These are phyloP conservation scores for Hondaea fermentalgiana DNA, from an alignment of 108 stramenopile genomes.

Conservation along the genomic window DNA sequence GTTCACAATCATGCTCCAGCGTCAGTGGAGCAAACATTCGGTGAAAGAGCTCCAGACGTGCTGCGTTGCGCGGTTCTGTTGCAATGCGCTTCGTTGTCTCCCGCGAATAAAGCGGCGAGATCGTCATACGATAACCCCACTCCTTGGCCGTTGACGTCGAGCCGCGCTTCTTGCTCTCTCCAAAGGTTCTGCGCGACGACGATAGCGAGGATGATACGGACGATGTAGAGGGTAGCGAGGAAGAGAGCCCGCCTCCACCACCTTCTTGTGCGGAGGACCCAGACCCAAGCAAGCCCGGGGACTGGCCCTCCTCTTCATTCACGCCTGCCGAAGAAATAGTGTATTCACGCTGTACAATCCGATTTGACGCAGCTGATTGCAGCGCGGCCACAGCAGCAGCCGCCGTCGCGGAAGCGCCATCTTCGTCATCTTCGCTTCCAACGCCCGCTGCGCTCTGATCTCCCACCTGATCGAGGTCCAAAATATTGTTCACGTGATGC, in stretches of 20 bases:
- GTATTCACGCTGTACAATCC: not conserved
- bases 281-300: not conserved
- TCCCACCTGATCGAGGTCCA: not conserved
- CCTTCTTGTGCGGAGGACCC: not conserved
- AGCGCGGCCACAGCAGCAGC: slow-evolving; percentile 10
- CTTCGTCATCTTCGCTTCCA: not conserved
- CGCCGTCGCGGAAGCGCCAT: not conserved
- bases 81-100: slow-evolving; percentile 11
- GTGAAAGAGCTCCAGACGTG: slow-evolving; percentile 3
- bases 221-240: too few relatives aligned
- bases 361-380: not conserved
- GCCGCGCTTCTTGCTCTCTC: not conserved
- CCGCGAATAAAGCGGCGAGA: not conserved
- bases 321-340: not conserved
- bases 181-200: not conserved
- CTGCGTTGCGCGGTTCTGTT: not conserved
- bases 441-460: not conserved
- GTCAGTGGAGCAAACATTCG: not conserved
- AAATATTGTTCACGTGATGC: not conserved
- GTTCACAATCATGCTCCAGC: not conserved
- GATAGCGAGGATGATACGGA: not conserved
- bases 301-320: not conserved
- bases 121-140: slow-evolving; percentile 15
- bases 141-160: not conserved
- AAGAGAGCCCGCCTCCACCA: too few relatives aligned